Conservation (phyloP, 345 rosid species). For the Eucalyptus victrix region DNA sequence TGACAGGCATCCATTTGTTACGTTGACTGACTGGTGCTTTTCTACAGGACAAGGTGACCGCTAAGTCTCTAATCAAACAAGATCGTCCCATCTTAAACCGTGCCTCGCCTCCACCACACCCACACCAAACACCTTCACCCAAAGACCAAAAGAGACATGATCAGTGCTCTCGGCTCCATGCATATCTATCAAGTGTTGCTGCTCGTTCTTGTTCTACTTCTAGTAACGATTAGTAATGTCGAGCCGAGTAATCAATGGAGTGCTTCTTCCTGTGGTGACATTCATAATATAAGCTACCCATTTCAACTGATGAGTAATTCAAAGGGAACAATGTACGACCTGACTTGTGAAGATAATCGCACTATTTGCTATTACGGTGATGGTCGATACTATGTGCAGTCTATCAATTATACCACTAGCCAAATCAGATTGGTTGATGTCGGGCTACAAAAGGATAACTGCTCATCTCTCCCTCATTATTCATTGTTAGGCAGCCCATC, state of each 20-base stretch:
- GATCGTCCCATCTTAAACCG: neutral
- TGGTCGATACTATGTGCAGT: fast-evolving
- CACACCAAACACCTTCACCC: neutral
- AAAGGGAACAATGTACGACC: fast-evolving
- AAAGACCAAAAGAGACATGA: neutral
- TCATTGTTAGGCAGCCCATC: fast-evolving
- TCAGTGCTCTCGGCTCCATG: no score
- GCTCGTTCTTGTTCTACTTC: no score
- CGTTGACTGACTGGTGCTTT: no score
- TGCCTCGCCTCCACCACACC: neutral
- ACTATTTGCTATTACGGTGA: fast-evolving
- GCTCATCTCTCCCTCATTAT: neutral
- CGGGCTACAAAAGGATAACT: neutral
- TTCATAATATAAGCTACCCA: fast-evolving
- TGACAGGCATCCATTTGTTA: no score
- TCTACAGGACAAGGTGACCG: no score
- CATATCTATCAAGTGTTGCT: no score
- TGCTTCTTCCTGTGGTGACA: no score
- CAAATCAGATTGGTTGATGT: fast-evolving
- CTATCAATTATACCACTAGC: neutral
- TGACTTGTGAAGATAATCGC: neutral
- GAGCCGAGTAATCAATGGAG: no score
- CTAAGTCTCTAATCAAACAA: neutral
- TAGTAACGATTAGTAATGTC: no score
- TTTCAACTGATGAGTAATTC: neutral